Conservation (phyloP, 2,329 filamentous ascomycete species). For the Ophiostoma himal-ulmi region DNA sequence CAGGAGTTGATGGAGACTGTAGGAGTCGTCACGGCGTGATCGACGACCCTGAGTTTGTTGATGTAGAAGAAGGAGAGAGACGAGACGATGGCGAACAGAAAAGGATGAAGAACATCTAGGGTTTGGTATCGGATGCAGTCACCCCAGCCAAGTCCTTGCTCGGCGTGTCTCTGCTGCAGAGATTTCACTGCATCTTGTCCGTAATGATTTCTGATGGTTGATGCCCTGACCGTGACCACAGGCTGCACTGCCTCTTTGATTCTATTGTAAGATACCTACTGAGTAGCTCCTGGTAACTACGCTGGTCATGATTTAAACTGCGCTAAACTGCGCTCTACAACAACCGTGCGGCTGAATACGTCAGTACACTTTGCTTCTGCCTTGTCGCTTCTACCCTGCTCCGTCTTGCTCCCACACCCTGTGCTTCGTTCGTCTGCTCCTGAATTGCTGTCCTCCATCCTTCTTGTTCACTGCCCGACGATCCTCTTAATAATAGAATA, state of each 20-base stretch:
- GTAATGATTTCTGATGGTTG: no score
- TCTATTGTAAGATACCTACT: background rate
- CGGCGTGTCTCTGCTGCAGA: background rate
- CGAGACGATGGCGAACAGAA: background rate
- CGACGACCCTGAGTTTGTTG: background rate
- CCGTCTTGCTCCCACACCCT: background rate
- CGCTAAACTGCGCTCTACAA: background rate
- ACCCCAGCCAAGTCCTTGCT: background rate
- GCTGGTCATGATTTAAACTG: no score
- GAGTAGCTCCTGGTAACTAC: no score
- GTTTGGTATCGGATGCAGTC: background rate
- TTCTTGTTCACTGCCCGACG: background rate
- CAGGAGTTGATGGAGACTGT: background rate
- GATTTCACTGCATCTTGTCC: no score
- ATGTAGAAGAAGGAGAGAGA: background rate
- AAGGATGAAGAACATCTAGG: background rate
- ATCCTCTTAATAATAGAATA: constrained; percentile 1
- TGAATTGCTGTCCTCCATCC: background rate
- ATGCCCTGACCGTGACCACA: no score
- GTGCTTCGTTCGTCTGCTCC: background rate
- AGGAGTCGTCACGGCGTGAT: background rate
- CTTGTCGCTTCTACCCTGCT: no score
- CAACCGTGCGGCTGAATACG: background rate
- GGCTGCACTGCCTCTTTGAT: background rate
- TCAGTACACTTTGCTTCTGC: background rate